A percentile compares a stretch with the other conserved stretches of the same genome.
These are phyloP conservation scores for Mycena latifolia DNA, from an alignment of 768 basidiomycete species.

Conservation along the genomic window DNA sequence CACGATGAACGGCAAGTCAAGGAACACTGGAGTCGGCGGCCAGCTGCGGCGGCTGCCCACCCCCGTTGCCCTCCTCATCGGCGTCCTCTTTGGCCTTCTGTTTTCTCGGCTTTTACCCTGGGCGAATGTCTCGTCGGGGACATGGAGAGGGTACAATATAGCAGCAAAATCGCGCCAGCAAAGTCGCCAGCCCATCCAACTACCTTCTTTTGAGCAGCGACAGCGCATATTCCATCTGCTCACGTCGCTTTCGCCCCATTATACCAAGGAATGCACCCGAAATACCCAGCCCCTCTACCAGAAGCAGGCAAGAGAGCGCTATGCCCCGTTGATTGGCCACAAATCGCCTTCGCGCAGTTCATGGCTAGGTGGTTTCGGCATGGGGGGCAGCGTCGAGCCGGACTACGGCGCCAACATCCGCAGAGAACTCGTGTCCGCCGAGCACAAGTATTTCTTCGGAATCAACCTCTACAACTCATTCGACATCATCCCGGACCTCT, in stretches of 20 bases:
- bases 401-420: slow-evolving; percentile 57
- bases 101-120: slow-evolving; percentile 65
- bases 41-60: slow-evolving; percentile 64
- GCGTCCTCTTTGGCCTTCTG: slow-evolving; percentile 71
- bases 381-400: slow-evolving; percentile 45
- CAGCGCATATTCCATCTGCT: slow-evolving; percentile 88
- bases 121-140: slow-evolving; percentile 54
- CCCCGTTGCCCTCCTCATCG: slow-evolving; percentile 68
- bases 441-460: slow-evolving; percentile 99
- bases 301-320: slow-evolving; percentile 89
- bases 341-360: slow-evolving; percentile 66
- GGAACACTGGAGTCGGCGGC: slow-evolving; percentile 32
- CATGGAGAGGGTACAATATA: slow-evolving; percentile 69
- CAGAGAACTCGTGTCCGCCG: slow-evolving; percentile 57
- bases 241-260: slow-evolving; percentile 88
- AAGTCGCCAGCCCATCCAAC: slow-evolving; percentile 71
- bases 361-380: slow-evolving; percentile 71
- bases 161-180: slow-evolving; percentile 64
- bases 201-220: slow-evolving; percentile 89
- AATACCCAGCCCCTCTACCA: slow-evolving; percentile 86
- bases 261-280: slow-evolving; percentile 93
- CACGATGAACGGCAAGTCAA: slow-evolving; percentile 28
- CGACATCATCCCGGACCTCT: slow-evolving; percentile 97
- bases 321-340: slow-evolving; percentile 87
- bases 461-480: slow-evolving; percentile 99